These are phyloP conservation scores for Psilocybe azurescens DNA, from an alignment of 768 basidiomycete genomes.

Conservation along the genomic window DNA sequence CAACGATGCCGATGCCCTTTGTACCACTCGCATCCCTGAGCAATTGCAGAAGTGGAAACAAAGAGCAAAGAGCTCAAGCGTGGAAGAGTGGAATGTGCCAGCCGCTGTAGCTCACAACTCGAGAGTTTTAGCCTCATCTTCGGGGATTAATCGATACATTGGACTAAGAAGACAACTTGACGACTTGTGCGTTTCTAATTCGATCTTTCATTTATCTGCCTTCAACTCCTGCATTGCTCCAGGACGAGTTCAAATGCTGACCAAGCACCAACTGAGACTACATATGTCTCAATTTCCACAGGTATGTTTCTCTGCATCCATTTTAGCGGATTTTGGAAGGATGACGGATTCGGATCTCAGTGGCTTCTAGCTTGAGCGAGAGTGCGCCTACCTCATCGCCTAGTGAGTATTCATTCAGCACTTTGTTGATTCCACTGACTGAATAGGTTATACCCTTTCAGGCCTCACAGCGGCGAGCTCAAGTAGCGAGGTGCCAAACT, in stretches of 20 bases:
- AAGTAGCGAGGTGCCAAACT: conserved; percentile 7
- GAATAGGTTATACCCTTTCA: conserved; percentile 10
- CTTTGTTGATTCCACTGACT: background rate
- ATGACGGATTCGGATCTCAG: conserved; percentile 17
- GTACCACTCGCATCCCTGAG: background rate
- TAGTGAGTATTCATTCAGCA: conserved; percentile 15
- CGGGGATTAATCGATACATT: background rate
- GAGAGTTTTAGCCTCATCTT: background rate
- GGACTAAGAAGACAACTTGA: background rate
- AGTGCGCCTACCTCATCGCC: conserved; percentile 6
- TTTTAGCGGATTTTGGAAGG: conserved; percentile 9
- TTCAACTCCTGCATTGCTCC: background rate
- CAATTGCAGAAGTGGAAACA: background rate
- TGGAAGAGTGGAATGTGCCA: background rate
- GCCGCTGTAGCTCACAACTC: background rate
- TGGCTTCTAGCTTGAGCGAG: conserved; percentile 9
- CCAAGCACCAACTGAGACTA: conserved; percentile 6
- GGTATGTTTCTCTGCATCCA: conserved; percentile 17
- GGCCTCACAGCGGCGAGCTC: conserved; percentile 8
- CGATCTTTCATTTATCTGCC: background rate
- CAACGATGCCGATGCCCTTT: conserved; percentile 9
- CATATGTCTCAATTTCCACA: conserved; percentile 17
- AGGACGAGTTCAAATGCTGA: conserved; percentile 4
- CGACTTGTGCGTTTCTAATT: background rate
- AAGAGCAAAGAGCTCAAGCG: background rate